Conservation (phyloP, 2,329 filamentous ascomycete species). For the Penicillium oxalicum region DNA sequence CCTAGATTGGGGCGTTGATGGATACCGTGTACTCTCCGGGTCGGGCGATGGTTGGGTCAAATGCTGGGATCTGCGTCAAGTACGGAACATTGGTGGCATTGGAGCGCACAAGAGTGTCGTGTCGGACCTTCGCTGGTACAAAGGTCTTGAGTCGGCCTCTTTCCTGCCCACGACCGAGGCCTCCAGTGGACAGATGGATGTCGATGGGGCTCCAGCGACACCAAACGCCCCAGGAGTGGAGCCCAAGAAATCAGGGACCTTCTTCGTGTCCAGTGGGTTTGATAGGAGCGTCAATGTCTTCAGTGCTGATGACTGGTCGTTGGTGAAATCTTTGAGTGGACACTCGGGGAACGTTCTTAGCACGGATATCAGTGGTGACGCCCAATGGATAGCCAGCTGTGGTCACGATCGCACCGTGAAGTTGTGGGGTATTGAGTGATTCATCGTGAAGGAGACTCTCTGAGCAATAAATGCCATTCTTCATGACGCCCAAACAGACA, state of each 20-base stretch:
- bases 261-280: constrained; percentile 85
- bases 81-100: constrained; percentile 74
- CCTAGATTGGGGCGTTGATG: constrained; percentile 86
- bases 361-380: constrained; percentile 79
- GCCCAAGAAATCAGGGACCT: constrained; percentile 84
- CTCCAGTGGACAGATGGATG: constrained; percentile 54
- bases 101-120: constrained; percentile 89
- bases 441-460: neutral
- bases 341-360: constrained; percentile 90
- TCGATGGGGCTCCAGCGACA: constrained; percentile 18
- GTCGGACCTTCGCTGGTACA: constrained; percentile 90
- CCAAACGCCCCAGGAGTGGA: constrained; percentile 36
- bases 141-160: constrained; percentile 69
- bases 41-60: constrained; percentile 94
- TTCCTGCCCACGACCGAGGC: constrained; percentile 56
- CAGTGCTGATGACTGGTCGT: constrained; percentile 90
- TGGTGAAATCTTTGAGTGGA: constrained; percentile 79
- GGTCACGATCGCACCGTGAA: constrained; percentile 94
- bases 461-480: neutral
- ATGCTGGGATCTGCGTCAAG: constrained; percentile 93
- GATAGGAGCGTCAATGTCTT: constrained; percentile 95
- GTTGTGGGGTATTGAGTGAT: constrained; percentile 82
- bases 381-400: constrained; percentile 87
- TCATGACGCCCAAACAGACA: no score
- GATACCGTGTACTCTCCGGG: constrained; percentile 85